Evolutionary conservation across 176 grass and related monocot species (phyloP).

Genomic region (Bolboschoenus planiculmis): DNA sequence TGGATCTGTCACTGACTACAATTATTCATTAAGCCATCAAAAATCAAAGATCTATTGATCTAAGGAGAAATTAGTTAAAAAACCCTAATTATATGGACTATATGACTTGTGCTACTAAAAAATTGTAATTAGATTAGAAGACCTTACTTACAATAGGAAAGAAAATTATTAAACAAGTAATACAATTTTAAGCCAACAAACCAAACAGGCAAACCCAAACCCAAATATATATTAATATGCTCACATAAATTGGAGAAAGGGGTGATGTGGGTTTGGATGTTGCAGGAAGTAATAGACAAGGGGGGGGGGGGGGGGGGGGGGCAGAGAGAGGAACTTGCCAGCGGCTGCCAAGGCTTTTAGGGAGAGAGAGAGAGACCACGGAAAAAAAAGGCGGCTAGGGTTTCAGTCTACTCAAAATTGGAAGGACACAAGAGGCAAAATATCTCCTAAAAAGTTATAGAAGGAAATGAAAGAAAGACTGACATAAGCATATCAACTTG

Average conservation of each 20-base stretch:
- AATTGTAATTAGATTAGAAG: too few relatives aligned
- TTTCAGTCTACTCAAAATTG: neutral
- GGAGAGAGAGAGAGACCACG: neutral
- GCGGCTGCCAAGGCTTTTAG: neutral
- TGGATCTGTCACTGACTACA: too few relatives aligned
- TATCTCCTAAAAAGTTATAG: neutral
- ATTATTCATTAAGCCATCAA: neutral
- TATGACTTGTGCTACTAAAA: too few relatives aligned
- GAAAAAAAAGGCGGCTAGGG: neutral
- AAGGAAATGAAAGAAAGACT: neutral
- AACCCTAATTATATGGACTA: neutral
- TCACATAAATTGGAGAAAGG: neutral
- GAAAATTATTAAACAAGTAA: neutral
- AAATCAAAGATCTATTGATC: neutral
- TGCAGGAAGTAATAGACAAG: too few relatives aligned
- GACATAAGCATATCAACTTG: neutral
- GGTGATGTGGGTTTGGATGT: neutral
- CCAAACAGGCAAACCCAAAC: neutral
- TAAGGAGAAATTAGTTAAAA: neutral
- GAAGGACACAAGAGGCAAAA: neutral
- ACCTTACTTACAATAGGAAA: too few relatives aligned
- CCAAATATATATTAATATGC: neutral
- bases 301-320: too few relatives aligned
- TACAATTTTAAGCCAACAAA: neutral
- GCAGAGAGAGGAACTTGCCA: neutral